Evolutionary conservation across 1,284 basidiomycete species (phyloP).

Genomic region (Cutaneotrichosporon cutaneum): DNA sequence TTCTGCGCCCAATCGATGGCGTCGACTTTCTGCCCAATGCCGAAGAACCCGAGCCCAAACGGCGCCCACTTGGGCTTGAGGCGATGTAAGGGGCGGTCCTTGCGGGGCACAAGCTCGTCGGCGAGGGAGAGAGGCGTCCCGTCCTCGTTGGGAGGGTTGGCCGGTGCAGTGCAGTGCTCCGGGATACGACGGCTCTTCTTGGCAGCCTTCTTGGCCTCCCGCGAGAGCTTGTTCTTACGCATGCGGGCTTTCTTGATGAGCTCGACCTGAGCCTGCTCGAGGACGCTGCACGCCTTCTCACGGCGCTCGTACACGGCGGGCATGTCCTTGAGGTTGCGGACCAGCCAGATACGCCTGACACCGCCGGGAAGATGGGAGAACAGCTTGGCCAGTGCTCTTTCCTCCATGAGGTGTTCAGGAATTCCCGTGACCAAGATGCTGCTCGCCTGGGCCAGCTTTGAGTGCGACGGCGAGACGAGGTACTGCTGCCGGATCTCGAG

Average conservation of each 20-base stretch:
- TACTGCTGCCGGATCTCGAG: conserved; percentile 67
- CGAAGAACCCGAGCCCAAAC: conserved; percentile 63
- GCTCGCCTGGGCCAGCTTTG: conserved; percentile 65
- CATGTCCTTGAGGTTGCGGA: conserved; percentile 62
- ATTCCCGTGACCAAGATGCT: conserved; percentile 75
- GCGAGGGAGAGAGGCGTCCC: conserved; percentile 33
- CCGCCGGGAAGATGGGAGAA: conserved; percentile 73
- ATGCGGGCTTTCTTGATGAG: conserved; percentile 59
- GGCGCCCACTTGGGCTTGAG: conserved; percentile 63
- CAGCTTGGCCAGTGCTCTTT: conserved; percentile 63
- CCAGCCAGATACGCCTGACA: conserved; percentile 73
- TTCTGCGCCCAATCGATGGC: conserved; percentile 77
- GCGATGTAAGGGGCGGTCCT: conserved; percentile 76
- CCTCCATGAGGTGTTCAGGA: conserved; percentile 63
- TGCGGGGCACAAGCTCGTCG: conserved; percentile 64
- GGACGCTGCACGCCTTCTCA: conserved; percentile 60
- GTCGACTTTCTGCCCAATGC: conserved; percentile 75
- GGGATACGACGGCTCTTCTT: conserved; percentile 45
- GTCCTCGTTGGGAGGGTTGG: conserved; percentile 36
- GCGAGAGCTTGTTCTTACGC: conserved; percentile 30
- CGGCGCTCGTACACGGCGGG: conserved; percentile 65
- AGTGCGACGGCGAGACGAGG: conserved; percentile 65
- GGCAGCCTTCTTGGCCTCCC: conserved; percentile 35
- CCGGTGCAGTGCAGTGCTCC: conserved; percentile 30
- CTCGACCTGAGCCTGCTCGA: conserved; percentile 64